Conservation (phyloP, 331 rosid species). For the Pyracantha coccinea region DNA sequence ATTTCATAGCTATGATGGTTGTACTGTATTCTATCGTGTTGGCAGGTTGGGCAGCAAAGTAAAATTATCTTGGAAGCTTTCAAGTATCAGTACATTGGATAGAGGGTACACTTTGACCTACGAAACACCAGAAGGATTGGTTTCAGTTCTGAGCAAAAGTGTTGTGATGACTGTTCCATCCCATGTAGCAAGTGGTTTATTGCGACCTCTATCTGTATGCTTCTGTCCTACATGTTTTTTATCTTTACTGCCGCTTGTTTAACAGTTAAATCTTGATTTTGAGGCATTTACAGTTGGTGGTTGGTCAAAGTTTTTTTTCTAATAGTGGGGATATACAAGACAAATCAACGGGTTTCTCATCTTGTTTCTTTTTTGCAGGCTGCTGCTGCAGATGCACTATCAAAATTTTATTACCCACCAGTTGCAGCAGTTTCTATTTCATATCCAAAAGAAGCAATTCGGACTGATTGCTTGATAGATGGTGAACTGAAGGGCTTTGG, state of each 20-base stretch:
- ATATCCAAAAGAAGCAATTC: conserved; percentile 92
- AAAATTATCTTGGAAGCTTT: conserved; percentile 90
- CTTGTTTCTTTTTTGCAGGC: conserved; percentile 37
- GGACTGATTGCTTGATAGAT: conserved; percentile 69
- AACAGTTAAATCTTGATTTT: neutral
- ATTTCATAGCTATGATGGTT: conserved; percentile 11
- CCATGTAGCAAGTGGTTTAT: conserved; percentile 60
- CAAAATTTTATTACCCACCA: conserved; percentile 87
- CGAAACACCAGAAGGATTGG: conserved; percentile 84
- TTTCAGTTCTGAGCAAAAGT: conserved; percentile 61
- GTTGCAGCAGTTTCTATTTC: conserved; percentile 95
- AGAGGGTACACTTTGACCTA: conserved; percentile 67
- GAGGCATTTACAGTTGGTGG: neutral
- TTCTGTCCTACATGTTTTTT: conserved; percentile 18
- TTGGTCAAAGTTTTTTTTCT: neutral
- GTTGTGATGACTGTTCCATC: conserved; percentile 94
- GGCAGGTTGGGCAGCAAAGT: conserved; percentile 80
- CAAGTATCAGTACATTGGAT: conserved; percentile 57
- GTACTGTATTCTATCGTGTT: conserved; percentile 18
- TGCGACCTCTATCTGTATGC: conserved; percentile 81
- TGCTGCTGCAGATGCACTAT: conserved; percentile 81
- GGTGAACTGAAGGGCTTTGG: conserved; percentile 93
- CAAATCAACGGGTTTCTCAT: neutral
- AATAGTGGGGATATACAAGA: neutral
- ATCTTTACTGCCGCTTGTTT: neutral